Base-by-base conservation (phyloP, 257 asterid genomes). In the Scutellaria baicalensis region DNA sequence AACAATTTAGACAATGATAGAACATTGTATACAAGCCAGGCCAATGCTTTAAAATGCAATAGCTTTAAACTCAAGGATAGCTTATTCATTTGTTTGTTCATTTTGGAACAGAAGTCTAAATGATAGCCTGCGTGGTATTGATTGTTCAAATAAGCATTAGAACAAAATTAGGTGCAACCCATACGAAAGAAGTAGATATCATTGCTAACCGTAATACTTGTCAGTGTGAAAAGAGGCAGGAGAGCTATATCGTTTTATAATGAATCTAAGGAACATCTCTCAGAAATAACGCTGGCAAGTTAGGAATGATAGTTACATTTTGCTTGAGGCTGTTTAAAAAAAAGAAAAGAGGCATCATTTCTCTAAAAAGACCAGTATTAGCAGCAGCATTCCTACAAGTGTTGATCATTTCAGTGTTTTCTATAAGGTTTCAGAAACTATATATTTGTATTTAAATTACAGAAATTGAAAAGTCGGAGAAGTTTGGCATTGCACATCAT, bases 31-130 rank as follows among this genome's bases (percentile, higher is more conserved):
- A 13, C 20, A 16, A 62, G 56, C 55, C 51, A 49, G 36, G 17
- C 6, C 36, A 14, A 56, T 14, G 16, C 3, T 63, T 5, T 54
- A 68, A 66, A 61, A 56, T 78, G 66, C 73, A 68, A 57, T 51
- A 48, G 68, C 70, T 18, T 55, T 4, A 8, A 56, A 73, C n/a
- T 56, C 14, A 72, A 11, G 16, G 40, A 36, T 57, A 42, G 61
- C 17, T 35, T 56, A 14, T 40, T 18, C 8, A 38, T 16, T 38
- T 59, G 36, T 40, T 56, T 20, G 1, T 16, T n/a, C 43, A 49
- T 18, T 52, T 18, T 7, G 36, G n/a, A 1, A 38, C 4, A 2
- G 7, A 52, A 5, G 17, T 39, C 2, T 12, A 54, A 20, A 68
- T 40, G 43, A 38, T 20, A 54, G 51, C 48, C 43, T 8, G 57